phyloP scores from a whole-genome alignment of 331 rosid genomes.

The Malus hybrid region DNA sequence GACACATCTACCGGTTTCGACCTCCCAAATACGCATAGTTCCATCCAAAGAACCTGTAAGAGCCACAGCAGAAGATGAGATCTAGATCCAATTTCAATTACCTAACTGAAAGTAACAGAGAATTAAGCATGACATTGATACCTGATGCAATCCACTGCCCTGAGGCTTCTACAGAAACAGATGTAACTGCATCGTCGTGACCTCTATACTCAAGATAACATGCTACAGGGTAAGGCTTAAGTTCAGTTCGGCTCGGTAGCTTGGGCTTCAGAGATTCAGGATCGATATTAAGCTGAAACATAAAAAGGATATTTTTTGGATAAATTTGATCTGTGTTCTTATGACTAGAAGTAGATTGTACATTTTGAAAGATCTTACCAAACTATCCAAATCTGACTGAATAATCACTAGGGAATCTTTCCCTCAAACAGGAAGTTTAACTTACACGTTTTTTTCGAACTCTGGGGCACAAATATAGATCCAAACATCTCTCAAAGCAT shows the following conservation, averaged over 20 bases:
- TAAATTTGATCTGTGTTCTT: background rate
- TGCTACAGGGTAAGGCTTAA: slow-evolving; percentile 69
- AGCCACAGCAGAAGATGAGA: slow-evolving; percentile 22
- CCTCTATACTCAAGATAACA: slow-evolving; percentile 85
- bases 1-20: slow-evolving; percentile 84
- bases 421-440: slow-evolving; percentile 11
- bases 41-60: slow-evolving; percentile 78
- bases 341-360: background rate
- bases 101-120: background rate
- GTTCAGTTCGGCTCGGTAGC: slow-evolving; percentile 80
- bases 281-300: slow-evolving; percentile 71
- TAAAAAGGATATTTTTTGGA: slow-evolving; percentile 1
- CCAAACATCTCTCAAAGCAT: slow-evolving; percentile 77
- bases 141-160: slow-evolving; percentile 99
- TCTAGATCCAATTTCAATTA: background rate
- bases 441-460: slow-evolving; percentile 84
- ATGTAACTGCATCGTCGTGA: slow-evolving; percentile 75
- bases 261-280: slow-evolving; percentile 93
- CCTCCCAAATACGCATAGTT: slow-evolving; percentile 91
- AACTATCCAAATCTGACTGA: background rate
- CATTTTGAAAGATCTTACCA: background rate
- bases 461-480: slow-evolving; percentile 86
- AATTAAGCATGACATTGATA: slow-evolving; percentile 21
- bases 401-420: background rate
- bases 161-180: slow-evolving; percentile 67